Evolutionary conservation across 768 basidiomycete species (phyloP), one percentile per base, ranked within the genome.

Genomic region (Naganishia randhawae): DNA sequence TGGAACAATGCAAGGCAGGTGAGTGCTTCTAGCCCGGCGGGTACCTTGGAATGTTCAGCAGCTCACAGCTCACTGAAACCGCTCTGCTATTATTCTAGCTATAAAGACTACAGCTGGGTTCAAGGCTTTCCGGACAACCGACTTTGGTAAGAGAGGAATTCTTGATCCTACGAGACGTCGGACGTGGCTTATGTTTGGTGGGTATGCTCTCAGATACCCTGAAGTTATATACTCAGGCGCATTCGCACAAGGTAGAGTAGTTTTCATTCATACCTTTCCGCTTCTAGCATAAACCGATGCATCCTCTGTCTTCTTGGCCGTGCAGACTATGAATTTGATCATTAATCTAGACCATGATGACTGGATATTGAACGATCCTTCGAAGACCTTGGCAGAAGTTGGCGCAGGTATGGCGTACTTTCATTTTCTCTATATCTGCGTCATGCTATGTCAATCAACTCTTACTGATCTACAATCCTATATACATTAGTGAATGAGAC

Each of bases 321-420:
- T 74, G n/a, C 68, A 97, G 95, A 95, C 94, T 1, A 90, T 90
- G 35, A 98, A 99, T 81, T 84, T 99, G 32, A 97, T 99, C 80
- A 97, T 99, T 77, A 99, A 99, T 80, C 85, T 98, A 67, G 92
- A 96, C 75, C 86, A 94, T 74, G 95, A 98, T 68, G 80, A 81
- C 67, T 95, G 92, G 90, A 90, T 97, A 70, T 80, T 93, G 17
- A 81, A 85, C 53, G 86, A 92, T 71, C 88, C 88, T 45, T 76
- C 77, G 9, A 85, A 84, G 74, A 83, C 82, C 0, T 83, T 99
- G n/a, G 85, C 83, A 1, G 85, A 87, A 4, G 80, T 85, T 39
- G 92, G 89, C 19, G 85, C 94, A 54, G 90, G 95, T 94, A 67
- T 66, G 87, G 81, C 27, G 37, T 48, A 13, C 7, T 48, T 1